Percentiles rank a stretch among this genome's conserved stretches.
Evolutionary conservation across 352 stramenopile genomes (phyloP).

Genomic region (Phytophthora chlamydospora): DNA sequence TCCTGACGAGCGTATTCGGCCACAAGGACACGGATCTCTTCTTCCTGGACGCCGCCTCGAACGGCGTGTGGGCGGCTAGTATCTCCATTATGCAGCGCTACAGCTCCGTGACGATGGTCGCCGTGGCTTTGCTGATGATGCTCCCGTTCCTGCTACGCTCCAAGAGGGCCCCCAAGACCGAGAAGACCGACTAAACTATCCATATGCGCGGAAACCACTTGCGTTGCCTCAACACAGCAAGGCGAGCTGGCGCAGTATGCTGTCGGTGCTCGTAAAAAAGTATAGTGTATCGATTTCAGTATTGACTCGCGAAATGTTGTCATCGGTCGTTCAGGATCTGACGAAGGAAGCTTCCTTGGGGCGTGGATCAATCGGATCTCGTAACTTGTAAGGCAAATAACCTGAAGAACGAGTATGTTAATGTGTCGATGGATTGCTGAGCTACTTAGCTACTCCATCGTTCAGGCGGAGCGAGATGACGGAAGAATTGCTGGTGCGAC

Average conservation of each 20-base stretch:
- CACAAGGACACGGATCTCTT: conserved; percentile 56
- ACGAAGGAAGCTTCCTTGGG: too few species aligned
- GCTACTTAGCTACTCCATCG: too few species aligned
- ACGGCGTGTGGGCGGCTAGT: conserved; percentile 39
- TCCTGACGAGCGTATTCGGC: conserved; percentile 57
- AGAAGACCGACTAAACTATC: conserved; percentile 32
- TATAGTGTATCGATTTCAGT: conserved; percentile 6
- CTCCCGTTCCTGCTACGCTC: conserved; percentile 32
- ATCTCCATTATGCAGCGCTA: conserved; percentile 49
- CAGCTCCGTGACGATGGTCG: conserved; percentile 36
- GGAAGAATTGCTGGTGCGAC: too few species aligned
- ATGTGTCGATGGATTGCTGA: too few species aligned
- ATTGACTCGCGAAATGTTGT: not conserved
- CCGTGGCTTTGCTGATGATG: conserved; percentile 29
- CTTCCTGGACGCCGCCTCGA: conserved; percentile 50
- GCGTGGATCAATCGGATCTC: too few species aligned
- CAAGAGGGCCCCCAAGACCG: conserved; percentile 29
- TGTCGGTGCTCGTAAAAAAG: conserved; percentile 7
- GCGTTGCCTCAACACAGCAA: conserved; percentile 4
- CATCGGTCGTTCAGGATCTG: too few species aligned
- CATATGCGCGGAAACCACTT: not conserved
- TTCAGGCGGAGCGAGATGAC: too few species aligned
- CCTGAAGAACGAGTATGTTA: too few species aligned
- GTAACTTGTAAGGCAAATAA: too few species aligned
- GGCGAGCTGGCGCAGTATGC: not conserved